Percentiles rank a stretch among this genome's conserved stretches.
These are phyloP conservation scores for Cenchrus fungigraminus DNA, from an alignment of 176 grass and related monocot genomes.

Conservation along the genomic window DNA sequence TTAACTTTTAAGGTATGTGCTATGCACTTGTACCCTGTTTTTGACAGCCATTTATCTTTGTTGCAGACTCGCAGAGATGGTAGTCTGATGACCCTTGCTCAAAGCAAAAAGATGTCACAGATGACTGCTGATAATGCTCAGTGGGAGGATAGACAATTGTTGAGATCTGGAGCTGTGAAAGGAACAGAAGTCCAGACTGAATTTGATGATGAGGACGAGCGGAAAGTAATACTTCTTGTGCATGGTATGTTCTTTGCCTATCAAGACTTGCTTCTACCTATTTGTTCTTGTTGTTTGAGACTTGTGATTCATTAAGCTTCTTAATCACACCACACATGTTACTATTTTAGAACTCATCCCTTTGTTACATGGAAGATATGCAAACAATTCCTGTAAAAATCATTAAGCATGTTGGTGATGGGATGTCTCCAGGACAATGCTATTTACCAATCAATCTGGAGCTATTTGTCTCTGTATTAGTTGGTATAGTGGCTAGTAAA, in stretches of 20 bases:
- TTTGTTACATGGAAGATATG: constrained; percentile 26
- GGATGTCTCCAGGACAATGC: neutral
- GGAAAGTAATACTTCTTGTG: constrained; percentile 99
- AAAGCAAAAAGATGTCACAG: constrained; percentile 98
- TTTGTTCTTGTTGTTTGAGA: neutral
- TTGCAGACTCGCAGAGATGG: constrained; percentile 90
- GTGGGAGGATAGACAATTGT: constrained; percentile 95
- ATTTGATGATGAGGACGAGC: constrained; percentile 98
- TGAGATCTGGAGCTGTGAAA: constrained; percentile 97
- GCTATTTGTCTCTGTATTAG: constrained; percentile 18
- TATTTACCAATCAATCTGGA: constrained; percentile 20
- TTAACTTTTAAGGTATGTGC: neutral
- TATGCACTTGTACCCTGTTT: constrained; percentile 2
- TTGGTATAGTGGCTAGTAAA: neutral
- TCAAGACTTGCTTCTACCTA: constrained; percentile 7
- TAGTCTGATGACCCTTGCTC: constrained; percentile 86
- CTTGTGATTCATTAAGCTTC: constrained; percentile 15
- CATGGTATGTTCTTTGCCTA: constrained; percentile 67
- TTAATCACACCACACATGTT: neutral
- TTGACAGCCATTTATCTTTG: constrained; percentile 37
- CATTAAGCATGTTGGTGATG: constrained; percentile 25
- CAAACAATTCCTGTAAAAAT: neutral
- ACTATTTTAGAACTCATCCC: neutral
- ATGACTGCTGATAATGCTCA: constrained; percentile 98
- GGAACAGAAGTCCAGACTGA: constrained; percentile 97